Percentiles rank a stretch among this genome's conserved stretches.
These are phyloP conservation scores for Mycena metata DNA, from an alignment of 768 basidiomycete species.

Conservation along the genomic window DNA sequence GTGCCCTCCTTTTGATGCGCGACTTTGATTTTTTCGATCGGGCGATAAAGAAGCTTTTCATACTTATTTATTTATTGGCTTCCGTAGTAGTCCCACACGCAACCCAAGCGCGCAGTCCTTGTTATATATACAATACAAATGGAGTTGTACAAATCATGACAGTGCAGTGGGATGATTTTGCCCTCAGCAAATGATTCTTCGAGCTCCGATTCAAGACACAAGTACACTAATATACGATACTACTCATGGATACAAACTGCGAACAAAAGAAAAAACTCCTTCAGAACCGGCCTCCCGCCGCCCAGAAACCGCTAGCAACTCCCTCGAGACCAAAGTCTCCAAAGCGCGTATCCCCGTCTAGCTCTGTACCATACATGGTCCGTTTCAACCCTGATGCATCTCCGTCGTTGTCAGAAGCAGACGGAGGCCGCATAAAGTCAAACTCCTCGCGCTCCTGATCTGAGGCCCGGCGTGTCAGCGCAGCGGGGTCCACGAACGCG, in stretches of 20 bases:
- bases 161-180: no score
- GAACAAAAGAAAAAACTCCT: slow-evolving; percentile 17
- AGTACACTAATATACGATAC: slow-evolving; percentile 33
- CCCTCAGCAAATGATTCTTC: background rate
- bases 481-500: slow-evolving; percentile 58
- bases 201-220: slow-evolving; percentile 17
- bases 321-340: slow-evolving; percentile 88
- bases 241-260: slow-evolving; percentile 22
- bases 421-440: slow-evolving; percentile 43
- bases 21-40: no score
- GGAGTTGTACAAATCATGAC: no score
- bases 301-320: slow-evolving; percentile 81
- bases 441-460: slow-evolving; percentile 43
- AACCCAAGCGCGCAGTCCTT: no score
- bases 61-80: no score
- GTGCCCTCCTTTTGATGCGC: slow-evolving; percentile 70
- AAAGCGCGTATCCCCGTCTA: slow-evolving; percentile 86
- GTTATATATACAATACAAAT: no score
- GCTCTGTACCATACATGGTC: slow-evolving; percentile 89
- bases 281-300: slow-evolving; percentile 62
- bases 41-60: no score
- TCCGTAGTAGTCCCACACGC: no score
- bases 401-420: slow-evolving; percentile 25
- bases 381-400: slow-evolving; percentile 64
- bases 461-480: slow-evolving; percentile 49